These are phyloP conservation scores for Solanum neorickii DNA, from an alignment of 257 asterid genomes.

Conservation along the genomic window DNA sequence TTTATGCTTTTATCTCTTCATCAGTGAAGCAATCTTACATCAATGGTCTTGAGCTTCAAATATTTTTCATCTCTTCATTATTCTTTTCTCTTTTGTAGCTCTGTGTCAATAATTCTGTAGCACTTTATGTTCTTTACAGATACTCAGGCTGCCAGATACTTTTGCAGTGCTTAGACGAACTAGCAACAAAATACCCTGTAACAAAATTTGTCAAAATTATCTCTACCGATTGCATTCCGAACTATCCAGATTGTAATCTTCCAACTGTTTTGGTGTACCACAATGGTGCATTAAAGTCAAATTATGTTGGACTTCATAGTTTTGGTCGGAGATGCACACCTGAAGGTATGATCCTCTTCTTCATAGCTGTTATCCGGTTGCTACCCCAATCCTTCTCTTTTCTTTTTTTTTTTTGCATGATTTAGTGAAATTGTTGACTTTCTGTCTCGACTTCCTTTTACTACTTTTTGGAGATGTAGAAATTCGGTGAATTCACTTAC, in stretches of 20 bases:
- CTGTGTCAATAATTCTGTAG: background rate
- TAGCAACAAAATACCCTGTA: conserved; percentile 73
- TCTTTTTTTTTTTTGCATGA: background rate
- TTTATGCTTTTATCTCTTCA: background rate
- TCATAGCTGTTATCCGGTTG: background rate
- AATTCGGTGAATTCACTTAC: background rate
- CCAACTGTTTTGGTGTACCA: conserved; percentile 86
- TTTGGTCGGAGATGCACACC: conserved; percentile 96
- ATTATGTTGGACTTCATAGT: conserved; percentile 57
- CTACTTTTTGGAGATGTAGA: background rate
- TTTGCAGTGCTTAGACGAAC: conserved; percentile 67
- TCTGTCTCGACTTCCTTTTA: background rate
- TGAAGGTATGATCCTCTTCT: conserved; percentile 43
- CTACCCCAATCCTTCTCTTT: background rate
- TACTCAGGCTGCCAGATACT: conserved; percentile 68
- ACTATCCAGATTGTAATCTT: conserved; percentile 84
- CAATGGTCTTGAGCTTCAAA: background rate
- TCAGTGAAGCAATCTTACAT: background rate
- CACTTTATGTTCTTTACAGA: conserved; percentile 13
- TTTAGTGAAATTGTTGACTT: background rate
- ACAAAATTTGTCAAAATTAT: conserved; percentile 87
- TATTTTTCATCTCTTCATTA: background rate
- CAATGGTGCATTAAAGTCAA: conserved; percentile 78
- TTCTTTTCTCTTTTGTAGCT: background rate
- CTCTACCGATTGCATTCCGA: conserved; percentile 94